These are phyloP conservation scores for Paramecium primaurelia DNA, from an alignment of 73 alveolate genomes.

Conservation along the genomic window DNA sequence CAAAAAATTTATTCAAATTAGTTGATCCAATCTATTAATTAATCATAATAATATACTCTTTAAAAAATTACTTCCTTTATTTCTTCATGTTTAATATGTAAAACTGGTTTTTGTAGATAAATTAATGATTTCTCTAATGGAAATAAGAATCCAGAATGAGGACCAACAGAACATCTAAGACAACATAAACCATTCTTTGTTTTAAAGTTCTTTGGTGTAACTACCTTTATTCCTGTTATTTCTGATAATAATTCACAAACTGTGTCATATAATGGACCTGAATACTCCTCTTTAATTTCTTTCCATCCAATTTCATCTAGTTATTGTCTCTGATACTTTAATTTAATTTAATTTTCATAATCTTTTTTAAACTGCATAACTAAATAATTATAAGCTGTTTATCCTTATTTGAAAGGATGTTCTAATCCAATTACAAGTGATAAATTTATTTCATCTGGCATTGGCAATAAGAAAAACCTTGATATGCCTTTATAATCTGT, in stretches of 20 bases:
- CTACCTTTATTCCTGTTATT: constrained; percentile 28
- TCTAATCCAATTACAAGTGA: constrained; percentile 5
- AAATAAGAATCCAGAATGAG: constrained; percentile 18
- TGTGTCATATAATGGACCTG: background rate
- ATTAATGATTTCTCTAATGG: constrained; percentile 23
- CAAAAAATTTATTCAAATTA: background rate
- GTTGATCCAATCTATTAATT: background rate
- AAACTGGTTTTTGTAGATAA: background rate
- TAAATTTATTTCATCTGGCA: constrained; percentile 28
- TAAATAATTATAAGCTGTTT: background rate
- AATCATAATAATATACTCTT: background rate
- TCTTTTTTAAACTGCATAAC: background rate
- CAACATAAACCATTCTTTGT: background rate
- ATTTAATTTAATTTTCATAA: background rate
- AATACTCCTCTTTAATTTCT: background rate
- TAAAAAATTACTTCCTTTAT: background rate
- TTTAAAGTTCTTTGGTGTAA: background rate
- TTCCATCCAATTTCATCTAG: constrained; percentile 37
- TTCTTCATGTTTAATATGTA: background rate
- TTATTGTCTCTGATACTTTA: background rate
- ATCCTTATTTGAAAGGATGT: constrained; percentile 15
- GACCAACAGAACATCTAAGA: constrained; percentile 6
- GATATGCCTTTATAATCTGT: background rate
- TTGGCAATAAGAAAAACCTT: constrained; percentile 23
- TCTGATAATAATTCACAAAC: background rate